Conservation (phyloP, 1,284 basidiomycete species). For the Tylopilus orsonianus region DNA sequence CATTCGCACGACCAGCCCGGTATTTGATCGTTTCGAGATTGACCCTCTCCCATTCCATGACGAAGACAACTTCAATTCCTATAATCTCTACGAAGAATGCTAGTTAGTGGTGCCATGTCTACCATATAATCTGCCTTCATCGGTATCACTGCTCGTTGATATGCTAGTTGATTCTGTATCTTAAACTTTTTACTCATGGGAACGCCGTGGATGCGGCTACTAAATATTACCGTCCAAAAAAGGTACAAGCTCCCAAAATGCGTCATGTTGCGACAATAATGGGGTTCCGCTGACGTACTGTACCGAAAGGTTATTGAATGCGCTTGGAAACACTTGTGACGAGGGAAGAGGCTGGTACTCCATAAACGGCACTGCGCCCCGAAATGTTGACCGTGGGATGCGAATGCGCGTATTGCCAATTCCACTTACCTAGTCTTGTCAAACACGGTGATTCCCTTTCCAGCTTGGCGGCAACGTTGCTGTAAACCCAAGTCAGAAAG, state of each 20-base stretch:
- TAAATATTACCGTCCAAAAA: neutral
- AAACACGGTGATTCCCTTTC: constrained; percentile 32
- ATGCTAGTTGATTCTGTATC: constrained; percentile 31
- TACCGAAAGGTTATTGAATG: constrained; percentile 67
- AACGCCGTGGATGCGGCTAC: neutral
- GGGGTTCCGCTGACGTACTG: constrained; percentile 43
- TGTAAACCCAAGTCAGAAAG: constrained; percentile 30
- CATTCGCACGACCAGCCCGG: constrained; percentile 55
- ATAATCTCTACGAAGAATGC: constrained; percentile 62
- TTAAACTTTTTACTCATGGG: constrained; percentile 6
- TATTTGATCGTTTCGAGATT: constrained; percentile 62
- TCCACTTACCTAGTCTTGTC: constrained; percentile 28
- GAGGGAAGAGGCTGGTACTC: constrained; percentile 47
- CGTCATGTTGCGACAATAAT: constrained; percentile 23
- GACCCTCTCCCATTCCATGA: constrained; percentile 67
- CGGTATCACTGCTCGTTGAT: constrained; percentile 27
- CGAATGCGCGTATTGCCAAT: neutral
- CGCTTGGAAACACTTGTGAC: constrained; percentile 50
- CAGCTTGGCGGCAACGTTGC: constrained; percentile 35
- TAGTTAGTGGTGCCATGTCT: constrained; percentile 54
- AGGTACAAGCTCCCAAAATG: constrained; percentile 31
- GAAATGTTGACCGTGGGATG: constrained; percentile 13
- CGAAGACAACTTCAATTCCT: constrained; percentile 42
- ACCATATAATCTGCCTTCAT: constrained; percentile 29
- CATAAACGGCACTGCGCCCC: constrained; percentile 44